Evolutionary conservation across 2,329 filamentous ascomycete genomes (phyloP), one percentile per base, ranked within the genome.

Genomic region (Pseudogymnoascus sp.): DNA sequence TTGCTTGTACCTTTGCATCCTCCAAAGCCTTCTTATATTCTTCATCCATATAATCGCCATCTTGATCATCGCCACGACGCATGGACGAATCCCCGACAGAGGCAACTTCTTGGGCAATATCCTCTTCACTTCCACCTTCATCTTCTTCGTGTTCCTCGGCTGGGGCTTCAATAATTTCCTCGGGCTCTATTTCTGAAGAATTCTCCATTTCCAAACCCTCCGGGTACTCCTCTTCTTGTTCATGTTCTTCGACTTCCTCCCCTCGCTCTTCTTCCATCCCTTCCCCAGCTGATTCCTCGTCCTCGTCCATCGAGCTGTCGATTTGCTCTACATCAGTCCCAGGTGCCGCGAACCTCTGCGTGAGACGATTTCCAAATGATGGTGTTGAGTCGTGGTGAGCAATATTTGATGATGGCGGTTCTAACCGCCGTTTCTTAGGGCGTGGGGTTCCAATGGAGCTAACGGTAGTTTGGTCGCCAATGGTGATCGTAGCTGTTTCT

Each of bases 401-500:
- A 14, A 64, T 63, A 11, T 61, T 61, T 14, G 59, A 40, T 6
- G 59, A 40, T 6, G 59, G 59, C 19, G 33, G 21, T 35, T 67
- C 66, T 8, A 62, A 59, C 33, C 66, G 65, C 59, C 66, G 59
- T 61, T 68, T 66, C 47, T 73, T 73, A 1, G 67, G 65, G 38
- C 56, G 62, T 29, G 68, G 68, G 2, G 67, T 69, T 10, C 71
- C 72, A 62, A 74, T 70, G 16, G 68, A 67, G 37, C 71, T 72
- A 6, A 68, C 73, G 13, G 70, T 64, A 2, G 70, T 73, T 26
- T 72, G 68, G 31, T 72, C 67, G 16, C 71, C 72, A 61, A 73
- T 74, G 3, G 69, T 73, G 40, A 74, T 73, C 13, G 71, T 74
- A 14, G 72, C 72, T n/a, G 68, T 68, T 62, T 72, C 69, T 40